phyloP scores from a whole-genome alignment of 1,139 yeast genomes.

The Yamadazyma atmosphaerica region DNA sequence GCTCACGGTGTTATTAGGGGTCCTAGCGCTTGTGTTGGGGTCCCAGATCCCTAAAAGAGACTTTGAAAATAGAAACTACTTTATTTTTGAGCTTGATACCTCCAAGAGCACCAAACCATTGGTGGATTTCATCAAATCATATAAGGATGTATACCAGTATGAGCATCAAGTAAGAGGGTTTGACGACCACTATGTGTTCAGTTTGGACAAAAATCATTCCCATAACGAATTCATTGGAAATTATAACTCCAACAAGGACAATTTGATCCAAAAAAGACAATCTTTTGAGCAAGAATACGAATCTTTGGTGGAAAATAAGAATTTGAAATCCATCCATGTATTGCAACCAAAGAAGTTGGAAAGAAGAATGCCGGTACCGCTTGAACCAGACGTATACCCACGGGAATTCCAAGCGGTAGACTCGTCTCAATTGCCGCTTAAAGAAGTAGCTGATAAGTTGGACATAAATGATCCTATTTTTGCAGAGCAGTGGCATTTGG shows the following conservation, averaged over 20 bases:
- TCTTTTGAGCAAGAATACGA: conserved; percentile 31
- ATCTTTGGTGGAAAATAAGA: conserved; percentile 23
- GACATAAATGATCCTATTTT: conserved; percentile 80
- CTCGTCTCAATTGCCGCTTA: conserved; percentile 44
- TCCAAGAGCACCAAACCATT: conserved; percentile 26
- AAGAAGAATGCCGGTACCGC: conserved; percentile 46
- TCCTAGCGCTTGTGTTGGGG: conserved; percentile 8
- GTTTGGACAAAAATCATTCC: conserved; percentile 41
- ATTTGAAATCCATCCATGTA: conserved; percentile 48
- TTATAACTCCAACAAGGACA: conserved; percentile 29
- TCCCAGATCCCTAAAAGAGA: conserved; percentile 32
- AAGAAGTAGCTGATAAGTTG: conserved; percentile 52
- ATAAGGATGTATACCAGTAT: conserved; percentile 38
- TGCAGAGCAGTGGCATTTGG: conserved; percentile 84
- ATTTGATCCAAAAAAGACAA: conserved; percentile 26
- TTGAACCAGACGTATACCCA: conserved; percentile 15
- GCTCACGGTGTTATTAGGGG: conserved; percentile 5
- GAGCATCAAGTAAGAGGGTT: conserved; percentile 63
- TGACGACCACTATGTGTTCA: conserved; percentile 63
- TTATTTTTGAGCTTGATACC: conserved; percentile 56
- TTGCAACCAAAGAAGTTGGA: conserved; percentile 48
- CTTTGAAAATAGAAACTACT: conserved; percentile 47
- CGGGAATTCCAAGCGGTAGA: conserved; percentile 32
- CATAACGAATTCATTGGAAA: conserved; percentile 40
- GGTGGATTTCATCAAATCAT: conserved; percentile 29